Evolutionary conservation across 2,329 filamentous ascomycete species (phyloP).

Genomic region (Monilinia polystroma): DNA sequence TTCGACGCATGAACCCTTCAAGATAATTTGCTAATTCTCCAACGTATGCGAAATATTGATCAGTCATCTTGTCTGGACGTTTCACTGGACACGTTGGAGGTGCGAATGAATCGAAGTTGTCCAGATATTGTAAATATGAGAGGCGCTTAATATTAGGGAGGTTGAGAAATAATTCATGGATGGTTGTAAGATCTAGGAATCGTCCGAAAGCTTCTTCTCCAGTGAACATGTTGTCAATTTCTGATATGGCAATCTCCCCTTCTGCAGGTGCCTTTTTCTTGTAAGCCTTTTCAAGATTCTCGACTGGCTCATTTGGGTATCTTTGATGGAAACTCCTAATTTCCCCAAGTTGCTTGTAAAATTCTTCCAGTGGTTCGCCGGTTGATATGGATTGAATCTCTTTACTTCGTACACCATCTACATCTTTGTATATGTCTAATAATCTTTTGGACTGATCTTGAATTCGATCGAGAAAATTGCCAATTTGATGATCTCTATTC

Average conservation of each 20-base stretch:
- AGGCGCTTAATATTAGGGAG: constrained; percentile 81
- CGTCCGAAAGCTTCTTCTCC: constrained; percentile 93
- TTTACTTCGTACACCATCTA: constrained; percentile 65
- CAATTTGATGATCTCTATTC: constrained; percentile 87
- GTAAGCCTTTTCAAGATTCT: constrained; percentile 93
- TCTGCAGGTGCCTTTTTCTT: constrained; percentile 66
- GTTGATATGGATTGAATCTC: constrained; percentile 83
- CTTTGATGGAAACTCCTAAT: constrained; percentile 86
- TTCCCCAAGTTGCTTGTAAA: constrained; percentile 78
- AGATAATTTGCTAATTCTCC: constrained; percentile 78
- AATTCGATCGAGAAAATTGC: constrained; percentile 82
- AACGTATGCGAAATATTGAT: constrained; percentile 89
- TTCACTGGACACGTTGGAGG: constrained; percentile 72
- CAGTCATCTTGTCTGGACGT: constrained; percentile 80
- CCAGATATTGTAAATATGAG: constrained; percentile 89
- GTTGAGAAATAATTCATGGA: constrained; percentile 89
- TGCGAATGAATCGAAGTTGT: constrained; percentile 83
- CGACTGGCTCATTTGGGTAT: constrained; percentile 91
- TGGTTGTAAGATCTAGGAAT: constrained; percentile 82
- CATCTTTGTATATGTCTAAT: constrained; percentile 80
- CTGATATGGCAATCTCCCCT: constrained; percentile 60
- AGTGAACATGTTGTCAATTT: constrained; percentile 89
- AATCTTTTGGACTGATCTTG: constrained; percentile 80
- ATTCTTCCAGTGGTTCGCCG: constrained; percentile 85
- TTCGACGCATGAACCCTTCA: constrained; percentile 82